Percentiles rank a stretch among this genome's conserved stretches.
These are phyloP conservation scores for Phytomonas sp. DNA, from an alignment of 208 protist genomes.

Conservation along the genomic window DNA sequence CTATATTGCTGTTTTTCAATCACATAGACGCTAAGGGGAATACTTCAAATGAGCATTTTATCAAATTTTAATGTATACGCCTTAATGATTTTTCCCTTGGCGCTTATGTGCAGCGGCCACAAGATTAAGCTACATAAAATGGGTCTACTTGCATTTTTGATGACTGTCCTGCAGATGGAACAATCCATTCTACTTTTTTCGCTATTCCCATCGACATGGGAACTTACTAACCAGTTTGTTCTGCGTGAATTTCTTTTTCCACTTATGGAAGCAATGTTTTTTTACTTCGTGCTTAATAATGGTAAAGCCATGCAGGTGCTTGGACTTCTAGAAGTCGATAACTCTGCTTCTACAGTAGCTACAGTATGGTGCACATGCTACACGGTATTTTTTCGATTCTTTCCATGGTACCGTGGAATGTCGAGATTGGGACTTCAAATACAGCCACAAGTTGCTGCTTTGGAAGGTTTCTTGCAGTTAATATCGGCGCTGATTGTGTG, in stretches of 20 bases:
- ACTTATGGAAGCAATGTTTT: conserved; percentile 34
- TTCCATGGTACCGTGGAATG: conserved; percentile 63
- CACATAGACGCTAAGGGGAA: not conserved
- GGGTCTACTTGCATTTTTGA: conserved; percentile 27
- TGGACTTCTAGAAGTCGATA: conserved; percentile 27
- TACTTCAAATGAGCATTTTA: conserved; percentile 46
- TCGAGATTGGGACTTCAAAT: conserved; percentile 42
- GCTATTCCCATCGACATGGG: conserved; percentile 12
- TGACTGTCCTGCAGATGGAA: conserved; percentile 36
- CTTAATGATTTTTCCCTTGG: conserved; percentile 66
- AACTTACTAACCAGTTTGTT: conserved; percentile 13
- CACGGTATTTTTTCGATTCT: conserved; percentile 60
- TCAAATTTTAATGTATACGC: conserved; percentile 57
- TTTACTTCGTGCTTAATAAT: conserved; percentile 47
- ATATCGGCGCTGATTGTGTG: conserved; percentile 32
- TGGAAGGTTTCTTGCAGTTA: conserved; percentile 40
- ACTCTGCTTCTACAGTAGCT: conserved; percentile 30
- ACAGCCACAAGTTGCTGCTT: conserved; percentile 31
- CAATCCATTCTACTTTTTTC: conserved; percentile 38
- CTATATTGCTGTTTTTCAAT: conserved; percentile 1
- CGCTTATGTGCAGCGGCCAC: conserved; percentile 53
- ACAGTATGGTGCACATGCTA: conserved; percentile 48
- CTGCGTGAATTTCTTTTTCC: conserved; percentile 35
- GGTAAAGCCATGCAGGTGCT: conserved; percentile 40
- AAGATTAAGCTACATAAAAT: conserved; percentile 32